A percentile compares a stretch with the other conserved stretches of the same genome.
These are phyloP conservation scores for Pythium rishiriense DNA, from an alignment of 352 stramenopile genomes.

Conservation along the genomic window DNA sequence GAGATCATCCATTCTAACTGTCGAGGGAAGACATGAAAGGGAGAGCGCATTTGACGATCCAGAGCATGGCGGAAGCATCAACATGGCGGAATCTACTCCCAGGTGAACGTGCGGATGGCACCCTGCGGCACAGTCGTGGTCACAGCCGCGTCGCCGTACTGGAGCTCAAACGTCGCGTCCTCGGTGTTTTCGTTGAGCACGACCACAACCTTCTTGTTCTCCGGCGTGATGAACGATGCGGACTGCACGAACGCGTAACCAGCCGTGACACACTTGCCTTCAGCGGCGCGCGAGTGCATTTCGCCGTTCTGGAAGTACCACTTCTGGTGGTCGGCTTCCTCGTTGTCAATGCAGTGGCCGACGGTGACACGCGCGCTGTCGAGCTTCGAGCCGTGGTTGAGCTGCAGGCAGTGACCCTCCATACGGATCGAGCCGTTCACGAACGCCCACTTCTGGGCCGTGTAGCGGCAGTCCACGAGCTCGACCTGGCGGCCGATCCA, in stretches of 20 bases:
- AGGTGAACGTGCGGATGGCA: constrained; percentile 76
- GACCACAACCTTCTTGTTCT: constrained; percentile 74
- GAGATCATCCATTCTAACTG: neutral
- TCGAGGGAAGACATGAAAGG: neutral
- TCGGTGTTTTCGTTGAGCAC: constrained; percentile 88
- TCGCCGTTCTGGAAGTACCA: constrained; percentile 65
- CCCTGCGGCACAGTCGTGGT: constrained; percentile 52
- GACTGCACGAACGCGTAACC: constrained; percentile 79
- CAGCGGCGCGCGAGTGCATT: constrained; percentile 46
- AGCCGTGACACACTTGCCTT: constrained; percentile 73
- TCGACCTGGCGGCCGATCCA: constrained; percentile 61
- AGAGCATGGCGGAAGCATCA: neutral
- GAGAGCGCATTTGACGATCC: neutral
- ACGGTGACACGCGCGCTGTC: constrained; percentile 54
- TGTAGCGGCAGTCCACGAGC: constrained; percentile 72
- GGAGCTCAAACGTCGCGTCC: constrained; percentile 60
- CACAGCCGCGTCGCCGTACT: constrained; percentile 43
- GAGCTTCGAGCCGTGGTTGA: constrained; percentile 65
- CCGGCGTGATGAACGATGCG: constrained; percentile 66
- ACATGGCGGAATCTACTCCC: constrained; percentile 37
- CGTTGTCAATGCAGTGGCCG: constrained; percentile 44
- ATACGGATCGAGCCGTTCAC: constrained; percentile 57
- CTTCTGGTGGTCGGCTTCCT: constrained; percentile 42
- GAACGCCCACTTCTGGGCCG: constrained; percentile 67
- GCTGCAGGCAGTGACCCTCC: constrained; percentile 58